Evolutionary conservation across 108 stramenopile genomes (phyloP).

Genomic region (Nitzschia sp.): DNA sequence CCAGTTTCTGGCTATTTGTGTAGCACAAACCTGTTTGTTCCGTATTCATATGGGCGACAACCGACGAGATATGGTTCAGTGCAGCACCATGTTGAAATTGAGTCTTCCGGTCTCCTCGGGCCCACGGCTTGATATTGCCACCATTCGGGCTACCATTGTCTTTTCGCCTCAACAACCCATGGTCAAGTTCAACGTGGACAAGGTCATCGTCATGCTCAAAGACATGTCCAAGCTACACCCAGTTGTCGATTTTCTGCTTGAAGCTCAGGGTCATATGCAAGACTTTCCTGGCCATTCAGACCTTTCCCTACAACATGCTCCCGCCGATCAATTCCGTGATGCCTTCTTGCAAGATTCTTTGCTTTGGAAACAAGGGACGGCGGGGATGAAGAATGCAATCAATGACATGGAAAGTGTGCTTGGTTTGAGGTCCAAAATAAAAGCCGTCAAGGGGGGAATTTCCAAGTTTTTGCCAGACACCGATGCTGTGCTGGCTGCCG

Average conservation of each 20-base stretch:
- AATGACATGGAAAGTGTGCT: constrained; percentile 45
- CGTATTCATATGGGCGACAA: constrained; percentile 39
- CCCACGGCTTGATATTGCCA: constrained; percentile 48
- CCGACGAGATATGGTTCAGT: constrained; percentile 31
- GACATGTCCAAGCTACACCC: constrained; percentile 24
- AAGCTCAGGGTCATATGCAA: constrained; percentile 23
- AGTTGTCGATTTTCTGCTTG: constrained; percentile 28
- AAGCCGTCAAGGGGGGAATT: constrained; percentile 16
- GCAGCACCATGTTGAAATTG: constrained; percentile 31
- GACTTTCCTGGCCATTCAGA: constrained; percentile 15
- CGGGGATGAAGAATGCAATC: constrained; percentile 48
- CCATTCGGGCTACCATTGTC: constrained; percentile 45
- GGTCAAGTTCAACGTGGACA: constrained; percentile 29
- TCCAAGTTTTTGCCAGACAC: constrained; percentile 36
- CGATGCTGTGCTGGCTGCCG: constrained; percentile 22
- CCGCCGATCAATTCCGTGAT: constrained; percentile 53
- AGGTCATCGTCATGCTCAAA: constrained; percentile 19
- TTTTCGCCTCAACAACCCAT: constrained; percentile 58
- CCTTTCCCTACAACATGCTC: constrained; percentile 16
- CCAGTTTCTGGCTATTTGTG: constrained; percentile 57
- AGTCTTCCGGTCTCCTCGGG: constrained; percentile 35
- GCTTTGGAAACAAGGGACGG: constrained; percentile 22
- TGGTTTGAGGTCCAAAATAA: constrained; percentile 38
- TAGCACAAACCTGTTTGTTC: constrained; percentile 49
- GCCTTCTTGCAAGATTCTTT: constrained; percentile 46